Evolutionary conservation across 2,329 filamentous ascomycete species (phyloP).

Genomic region (Sporothrix curviconia): DNA sequence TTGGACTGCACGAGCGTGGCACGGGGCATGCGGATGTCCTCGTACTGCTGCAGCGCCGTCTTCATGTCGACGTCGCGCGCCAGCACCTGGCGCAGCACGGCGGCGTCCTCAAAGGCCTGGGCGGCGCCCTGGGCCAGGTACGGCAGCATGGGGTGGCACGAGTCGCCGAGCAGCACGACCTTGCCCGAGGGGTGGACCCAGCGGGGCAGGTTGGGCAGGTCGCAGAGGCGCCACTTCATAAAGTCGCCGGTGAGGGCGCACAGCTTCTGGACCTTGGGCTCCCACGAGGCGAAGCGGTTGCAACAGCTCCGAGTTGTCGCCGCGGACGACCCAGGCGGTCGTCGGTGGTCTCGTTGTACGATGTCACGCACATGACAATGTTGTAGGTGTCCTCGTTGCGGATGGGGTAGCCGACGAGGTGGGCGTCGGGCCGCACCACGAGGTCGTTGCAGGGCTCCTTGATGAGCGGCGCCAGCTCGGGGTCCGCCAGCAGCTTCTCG

Average conservation of each 20-base stretch:
- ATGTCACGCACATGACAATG: constrained; percentile 26
- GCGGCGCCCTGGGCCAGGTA: constrained; percentile 42
- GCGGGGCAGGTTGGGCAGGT: constrained; percentile 32
- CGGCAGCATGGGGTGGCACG: constrained; percentile 41
- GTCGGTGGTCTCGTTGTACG: constrained; percentile 14
- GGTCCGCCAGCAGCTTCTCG: constrained; percentile 25
- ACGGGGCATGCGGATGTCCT: constrained; percentile 19
- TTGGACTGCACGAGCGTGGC: constrained; percentile 20
- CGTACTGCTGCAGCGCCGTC: constrained; percentile 14
- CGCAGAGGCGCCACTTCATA: constrained; percentile 41
- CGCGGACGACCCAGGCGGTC: constrained; percentile 23
- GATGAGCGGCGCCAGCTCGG: constrained; percentile 24
- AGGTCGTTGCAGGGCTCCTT: constrained; percentile 24
- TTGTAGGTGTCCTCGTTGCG: constrained; percentile 28
- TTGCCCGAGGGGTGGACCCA: constrained; percentile 37
- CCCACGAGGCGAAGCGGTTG: constrained; percentile 30
- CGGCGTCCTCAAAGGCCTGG: constrained; percentile 38
- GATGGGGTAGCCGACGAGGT: constrained; percentile 28
- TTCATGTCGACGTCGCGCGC: constrained; percentile 1
- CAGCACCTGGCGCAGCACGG: constrained; percentile 19
- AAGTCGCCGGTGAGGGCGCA: constrained; percentile 32
- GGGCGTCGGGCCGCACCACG: constrained; percentile 28
- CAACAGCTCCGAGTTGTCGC: constrained; percentile 30
- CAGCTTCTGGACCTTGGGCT: constrained; percentile 29
- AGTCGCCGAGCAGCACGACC: constrained; percentile 37